Base-by-base conservation (phyloP, 2,329 filamentous ascomycete species). In the Juglanconis oblonga region DNA sequence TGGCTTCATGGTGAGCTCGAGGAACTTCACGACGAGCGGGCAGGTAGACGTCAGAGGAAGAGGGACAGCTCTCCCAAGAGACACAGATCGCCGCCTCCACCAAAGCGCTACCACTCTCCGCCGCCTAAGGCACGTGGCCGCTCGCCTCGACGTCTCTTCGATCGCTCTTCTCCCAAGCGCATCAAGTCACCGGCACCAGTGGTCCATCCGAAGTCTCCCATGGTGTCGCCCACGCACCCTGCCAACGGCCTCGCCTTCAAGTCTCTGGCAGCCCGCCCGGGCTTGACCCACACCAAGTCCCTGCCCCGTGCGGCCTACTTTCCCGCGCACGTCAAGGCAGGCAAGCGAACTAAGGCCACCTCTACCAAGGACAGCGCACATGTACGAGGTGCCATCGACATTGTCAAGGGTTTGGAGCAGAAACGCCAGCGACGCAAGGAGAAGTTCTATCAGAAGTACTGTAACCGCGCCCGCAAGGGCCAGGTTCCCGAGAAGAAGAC, bases 361-460 rank as follows among this genome's bases (percentile, higher is more conserved):
- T 58, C 69, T 67, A 64, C 69, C 61, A 75, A 77, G 60, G 82
- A 88, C 54, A 77, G 86, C 47, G 55, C 29, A 3, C 92, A 95
- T 64, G 84, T 91, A 9, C 90, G 95, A 64, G 92, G 92, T n/a
- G 93, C 95, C 40, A 96, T 99, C 66, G 95, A 98, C 74, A 99
- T 97, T 63, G 91, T 97, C 75, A 96, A 97, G 74, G 95, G 95
- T 8, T 84, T 99, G 1, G 95, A 99, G 78, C 89, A 91, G 75
- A 98, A 97, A 79, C 89, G 93, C 32, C 91, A 95, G 77, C 88
- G 95, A 65, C 90, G 95, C 67, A 92, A 90, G 77, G 93, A 98
- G 75, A 97, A 97, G 75, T 90, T 92, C 69, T 89, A 91, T 72
- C 89, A 93, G 69, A 95, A 96, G 73, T 89, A 94, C 71, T 96